Conservation (phyloP, 495 filamentous ascomycete species). For the Aspergillus ellipticus region DNA sequence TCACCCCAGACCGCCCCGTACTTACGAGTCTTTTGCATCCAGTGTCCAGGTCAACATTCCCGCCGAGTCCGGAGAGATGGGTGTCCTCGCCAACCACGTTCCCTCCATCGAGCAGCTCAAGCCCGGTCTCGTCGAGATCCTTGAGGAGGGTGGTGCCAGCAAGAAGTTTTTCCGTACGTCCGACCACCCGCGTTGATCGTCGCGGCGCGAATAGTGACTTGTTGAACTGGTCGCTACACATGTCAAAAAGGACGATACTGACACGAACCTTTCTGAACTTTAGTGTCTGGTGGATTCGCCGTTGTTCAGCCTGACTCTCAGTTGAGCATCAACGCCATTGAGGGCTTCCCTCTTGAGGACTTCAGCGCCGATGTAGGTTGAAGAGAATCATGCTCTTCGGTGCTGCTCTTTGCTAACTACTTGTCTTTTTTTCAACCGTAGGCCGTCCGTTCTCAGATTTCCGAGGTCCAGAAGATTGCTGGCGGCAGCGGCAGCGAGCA, state of each 20-base stretch:
- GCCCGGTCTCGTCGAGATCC: conserved; percentile 89
- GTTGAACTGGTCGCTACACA: background rate
- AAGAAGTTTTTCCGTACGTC: conserved; percentile 98
- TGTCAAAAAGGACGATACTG: conserved; percentile 15
- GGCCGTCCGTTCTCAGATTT: conserved; percentile 56
- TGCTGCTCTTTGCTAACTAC: conserved; percentile 9
- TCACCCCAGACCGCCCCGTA: conserved; percentile 21
- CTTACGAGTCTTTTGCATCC: conserved; percentile 37
- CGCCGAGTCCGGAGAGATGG: conserved; percentile 98
- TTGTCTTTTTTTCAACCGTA: conserved; percentile 14
- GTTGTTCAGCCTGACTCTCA: conserved; percentile 92
- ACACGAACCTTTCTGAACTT: conserved; percentile 10
- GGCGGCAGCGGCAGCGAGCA: conserved; percentile 88
- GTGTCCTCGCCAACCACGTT: conserved; percentile 97
- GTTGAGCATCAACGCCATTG: conserved; percentile 96
- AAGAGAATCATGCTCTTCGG: background rate
- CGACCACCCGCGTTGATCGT: conserved; percentile 14
- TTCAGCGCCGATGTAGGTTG: conserved; percentile 76
- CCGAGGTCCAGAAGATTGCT: conserved; percentile 93
- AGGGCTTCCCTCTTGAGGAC: conserved; percentile 90
- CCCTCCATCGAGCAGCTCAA: conserved; percentile 98
- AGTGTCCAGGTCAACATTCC: conserved; percentile 98
- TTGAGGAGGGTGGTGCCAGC: conserved; percentile 87
- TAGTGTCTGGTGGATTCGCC: conserved; percentile 96
- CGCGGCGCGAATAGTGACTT: conserved; percentile 9